phyloP scores from a whole-genome alignment of 2,329 filamentous ascomycete species.

The Alternaria viburni region DNA sequence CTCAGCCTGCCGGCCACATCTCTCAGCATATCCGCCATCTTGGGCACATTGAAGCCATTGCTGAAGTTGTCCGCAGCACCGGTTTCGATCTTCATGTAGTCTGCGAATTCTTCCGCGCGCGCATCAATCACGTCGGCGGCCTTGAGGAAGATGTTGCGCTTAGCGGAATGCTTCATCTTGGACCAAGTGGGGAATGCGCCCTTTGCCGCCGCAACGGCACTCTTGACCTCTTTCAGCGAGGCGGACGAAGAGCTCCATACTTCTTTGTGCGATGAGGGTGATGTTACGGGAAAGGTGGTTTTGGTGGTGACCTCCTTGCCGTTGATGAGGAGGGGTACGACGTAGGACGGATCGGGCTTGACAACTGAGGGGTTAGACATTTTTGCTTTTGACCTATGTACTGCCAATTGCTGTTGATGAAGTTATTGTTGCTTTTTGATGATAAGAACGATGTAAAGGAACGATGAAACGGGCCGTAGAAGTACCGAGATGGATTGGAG shows the following conservation, averaged over 20 bases:
- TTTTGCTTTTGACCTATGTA: background rate
- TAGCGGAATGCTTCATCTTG: conserved; percentile 63
- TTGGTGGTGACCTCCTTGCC: conserved; percentile 56
- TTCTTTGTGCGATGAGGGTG: conserved; percentile 61
- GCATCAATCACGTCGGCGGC: conserved; percentile 69
- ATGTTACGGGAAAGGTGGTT: conserved; percentile 63
- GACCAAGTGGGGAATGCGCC: conserved; percentile 74
- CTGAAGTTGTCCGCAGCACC: conserved; percentile 54
- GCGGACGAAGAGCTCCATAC: conserved; percentile 64
- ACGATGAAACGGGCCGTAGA: background rate
- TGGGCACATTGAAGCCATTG: conserved; percentile 49
- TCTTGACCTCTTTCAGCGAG: conserved; percentile 61
- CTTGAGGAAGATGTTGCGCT: conserved; percentile 73
- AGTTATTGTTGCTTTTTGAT: background rate
- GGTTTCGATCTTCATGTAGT: conserved; percentile 67
- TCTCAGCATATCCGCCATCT: conserved; percentile 54
- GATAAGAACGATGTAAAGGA: background rate
- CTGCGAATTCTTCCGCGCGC: conserved; percentile 65
- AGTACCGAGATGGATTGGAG: background rate
- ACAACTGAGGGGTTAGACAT: conserved; percentile 9
- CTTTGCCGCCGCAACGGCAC: conserved; percentile 67
- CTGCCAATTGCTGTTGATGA: background rate
- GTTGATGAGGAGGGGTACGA: conserved; percentile 57
- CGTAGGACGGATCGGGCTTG: conserved; percentile 32
- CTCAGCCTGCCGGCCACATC: conserved; percentile 60